Percentiles rank a stretch among this genome's conserved stretches.
Conservation (phyloP, 208 protist species). For the Wallacemonas sp. region DNA sequence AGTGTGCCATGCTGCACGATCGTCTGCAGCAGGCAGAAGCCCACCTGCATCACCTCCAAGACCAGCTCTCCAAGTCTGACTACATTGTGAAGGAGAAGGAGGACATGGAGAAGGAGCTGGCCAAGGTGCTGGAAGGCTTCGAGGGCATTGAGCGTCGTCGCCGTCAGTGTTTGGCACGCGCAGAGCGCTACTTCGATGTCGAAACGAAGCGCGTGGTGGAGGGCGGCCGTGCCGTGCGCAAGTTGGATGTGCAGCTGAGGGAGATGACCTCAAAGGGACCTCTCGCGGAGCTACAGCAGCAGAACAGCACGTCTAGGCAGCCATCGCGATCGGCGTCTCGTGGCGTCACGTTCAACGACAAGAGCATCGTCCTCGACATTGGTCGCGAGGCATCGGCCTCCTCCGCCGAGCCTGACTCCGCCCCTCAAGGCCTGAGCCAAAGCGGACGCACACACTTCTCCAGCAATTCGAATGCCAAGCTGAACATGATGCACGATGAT, state of each 20-base stretch:
- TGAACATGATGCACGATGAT: not conserved
- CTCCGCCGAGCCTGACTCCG: not conserved
- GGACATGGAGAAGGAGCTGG: constrained; percentile 39
- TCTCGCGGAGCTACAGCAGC: constrained; percentile 28
- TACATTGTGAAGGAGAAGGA: constrained; percentile 40
- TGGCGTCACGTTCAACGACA: constrained; percentile 48
- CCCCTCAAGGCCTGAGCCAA: constrained; percentile 22
- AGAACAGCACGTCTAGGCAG: not conserved
- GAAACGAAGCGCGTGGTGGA: constrained; percentile 54
- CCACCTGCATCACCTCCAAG: constrained; percentile 27
- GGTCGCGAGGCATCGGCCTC: constrained; percentile 23
- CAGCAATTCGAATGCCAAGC: not conserved
- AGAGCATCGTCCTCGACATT: constrained; percentile 59
- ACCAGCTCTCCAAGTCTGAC: constrained; percentile 37
- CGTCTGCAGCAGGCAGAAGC: constrained; percentile 45
- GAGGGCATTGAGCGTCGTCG: constrained; percentile 47
- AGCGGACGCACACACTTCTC: constrained; percentile 13
- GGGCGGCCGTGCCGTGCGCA: constrained; percentile 29
- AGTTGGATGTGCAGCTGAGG: constrained; percentile 46
- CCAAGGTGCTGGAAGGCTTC: constrained; percentile 36
- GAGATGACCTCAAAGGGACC: constrained; percentile 36
- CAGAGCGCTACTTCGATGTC: constrained; percentile 67
- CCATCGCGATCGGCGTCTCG: constrained; percentile 37
- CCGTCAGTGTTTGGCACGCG: constrained; percentile 28
- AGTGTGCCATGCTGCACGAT: constrained; percentile 39